phyloP scores from a whole-genome alignment of 2,329 filamentous ascomycete genomes.

The Botrytis pseudocinerea region DNA sequence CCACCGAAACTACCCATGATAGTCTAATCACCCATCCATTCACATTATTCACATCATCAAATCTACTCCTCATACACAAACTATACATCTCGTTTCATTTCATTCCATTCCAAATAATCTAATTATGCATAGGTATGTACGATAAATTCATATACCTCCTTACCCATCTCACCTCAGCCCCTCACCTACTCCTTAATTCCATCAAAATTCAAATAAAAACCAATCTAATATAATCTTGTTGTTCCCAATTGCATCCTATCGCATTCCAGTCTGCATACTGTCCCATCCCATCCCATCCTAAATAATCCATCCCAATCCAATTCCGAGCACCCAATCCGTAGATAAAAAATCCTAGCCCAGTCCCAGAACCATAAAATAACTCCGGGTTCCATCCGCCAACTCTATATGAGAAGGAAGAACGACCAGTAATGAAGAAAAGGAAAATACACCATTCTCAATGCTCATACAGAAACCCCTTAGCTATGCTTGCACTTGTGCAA shows the following conservation, averaged over 20 bases:
- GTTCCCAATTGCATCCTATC: background rate
- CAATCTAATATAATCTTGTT: constrained; percentile 8
- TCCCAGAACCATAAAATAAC: constrained; percentile 3
- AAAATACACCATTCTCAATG: constrained; percentile 4
- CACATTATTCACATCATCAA: background rate
- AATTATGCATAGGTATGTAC: constrained; percentile 1
- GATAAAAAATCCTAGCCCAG: background rate
- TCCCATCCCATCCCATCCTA: background rate
- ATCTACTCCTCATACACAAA: background rate
- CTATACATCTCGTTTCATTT: no score
- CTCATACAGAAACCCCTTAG: constrained; percentile 11
- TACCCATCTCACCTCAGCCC: background rate
- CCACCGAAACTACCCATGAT: background rate
- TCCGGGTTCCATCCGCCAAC: background rate
- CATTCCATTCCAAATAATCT: background rate
- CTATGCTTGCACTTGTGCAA: constrained; percentile 10
- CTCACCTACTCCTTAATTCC: background rate
- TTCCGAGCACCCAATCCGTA: background rate
- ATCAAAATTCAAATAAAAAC: background rate
- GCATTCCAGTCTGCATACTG: background rate
- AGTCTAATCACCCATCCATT: background rate
- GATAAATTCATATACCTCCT: background rate
- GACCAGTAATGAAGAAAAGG: background rate
- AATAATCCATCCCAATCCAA: background rate
- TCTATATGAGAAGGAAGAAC: background rate